Percentiles rank a stretch among this genome's conserved stretches.
phyloP scores from a whole-genome alignment of 2,329 filamentous ascomycete genomes.

The Claviceps monticola region DNA sequence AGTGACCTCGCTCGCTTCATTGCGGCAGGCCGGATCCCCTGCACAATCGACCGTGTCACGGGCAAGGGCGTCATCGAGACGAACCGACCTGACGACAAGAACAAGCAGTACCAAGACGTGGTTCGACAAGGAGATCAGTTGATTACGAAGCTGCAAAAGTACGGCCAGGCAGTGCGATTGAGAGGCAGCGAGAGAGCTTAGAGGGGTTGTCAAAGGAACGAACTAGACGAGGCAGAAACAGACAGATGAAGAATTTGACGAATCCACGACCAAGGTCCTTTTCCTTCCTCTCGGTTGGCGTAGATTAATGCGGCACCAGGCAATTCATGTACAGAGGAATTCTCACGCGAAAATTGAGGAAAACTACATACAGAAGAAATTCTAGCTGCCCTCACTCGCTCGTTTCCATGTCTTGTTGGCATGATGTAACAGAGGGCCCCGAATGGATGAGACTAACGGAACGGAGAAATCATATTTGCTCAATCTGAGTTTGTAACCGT shows the following conservation, averaged over 20 bases:
- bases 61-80: constrained; percentile 97
- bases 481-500: too few relatives aligned
- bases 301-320: background rate
- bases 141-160: constrained; percentile 98
- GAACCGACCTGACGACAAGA: constrained; percentile 95
- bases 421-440: too few relatives aligned
- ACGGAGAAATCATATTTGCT: too few relatives aligned
- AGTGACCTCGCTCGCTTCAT: constrained; percentile 97
- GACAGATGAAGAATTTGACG: background rate
- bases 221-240: background rate
- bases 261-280: background rate
- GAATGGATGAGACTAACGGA: background rate
- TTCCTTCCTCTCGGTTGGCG: too few relatives aligned
- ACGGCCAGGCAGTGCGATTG: constrained; percentile 88
- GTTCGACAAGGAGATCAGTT: constrained; percentile 95
- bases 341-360: background rate
- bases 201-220: background rate
- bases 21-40: constrained; percentile 82
- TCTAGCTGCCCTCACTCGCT: background rate
- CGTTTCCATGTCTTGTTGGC: background rate
- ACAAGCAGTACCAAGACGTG: constrained; percentile 97
- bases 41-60: constrained; percentile 93
- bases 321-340: background rate
- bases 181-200: constrained; percentile 87
- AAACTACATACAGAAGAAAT: background rate